Evolutionary conservation across 2,329 filamentous ascomycete species (phyloP).

Genomic region (Cytospora schulzeri): DNA sequence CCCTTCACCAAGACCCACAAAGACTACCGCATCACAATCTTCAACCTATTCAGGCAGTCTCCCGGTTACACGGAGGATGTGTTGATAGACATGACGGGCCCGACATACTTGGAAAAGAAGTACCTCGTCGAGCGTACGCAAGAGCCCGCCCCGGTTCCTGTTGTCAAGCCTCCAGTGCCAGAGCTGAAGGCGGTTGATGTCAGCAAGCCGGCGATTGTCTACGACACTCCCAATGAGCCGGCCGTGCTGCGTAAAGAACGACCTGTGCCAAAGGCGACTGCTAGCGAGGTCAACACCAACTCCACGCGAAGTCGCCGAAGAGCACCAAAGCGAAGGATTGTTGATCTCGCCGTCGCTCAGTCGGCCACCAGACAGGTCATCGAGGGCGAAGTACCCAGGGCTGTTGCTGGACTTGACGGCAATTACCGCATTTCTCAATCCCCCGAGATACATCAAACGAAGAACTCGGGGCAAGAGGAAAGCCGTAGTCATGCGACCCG

Average conservation of each 20-base stretch:
- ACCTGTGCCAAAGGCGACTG: slow-evolving; percentile 53
- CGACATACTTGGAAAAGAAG: slow-evolving; percentile 83
- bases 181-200: slow-evolving; percentile 67
- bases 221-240: slow-evolving; percentile 53
- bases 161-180: slow-evolving; percentile 69
- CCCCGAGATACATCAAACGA: slow-evolving; percentile 41
- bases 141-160: slow-evolving; percentile 73
- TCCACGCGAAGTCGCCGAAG: slow-evolving; percentile 60
- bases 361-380: slow-evolving; percentile 37
- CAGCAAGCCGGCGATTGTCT: slow-evolving; percentile 66
- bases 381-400: slow-evolving; percentile 27
- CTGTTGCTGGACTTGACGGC: slow-evolving; percentile 33
- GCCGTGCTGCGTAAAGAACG: slow-evolving; percentile 62
- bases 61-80: slow-evolving; percentile 91
- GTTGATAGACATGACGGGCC: slow-evolving; percentile 80
- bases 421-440: slow-evolving; percentile 51
- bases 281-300: slow-evolving; percentile 60
- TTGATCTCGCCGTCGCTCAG: slow-evolving; percentile 63
- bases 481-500: slow-evolving; percentile 37
- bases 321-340: slow-evolving; percentile 64
- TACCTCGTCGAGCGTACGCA: slow-evolving; percentile 80
- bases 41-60: slow-evolving; percentile 91
- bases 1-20: slow-evolving; percentile 87
- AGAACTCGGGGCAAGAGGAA: slow-evolving; percentile 38
- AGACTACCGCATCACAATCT: slow-evolving; percentile 84